phyloP scores from a whole-genome alignment of 495 filamentous ascomycete genomes.

The Hyaloscypha hepaticicola region DNA sequence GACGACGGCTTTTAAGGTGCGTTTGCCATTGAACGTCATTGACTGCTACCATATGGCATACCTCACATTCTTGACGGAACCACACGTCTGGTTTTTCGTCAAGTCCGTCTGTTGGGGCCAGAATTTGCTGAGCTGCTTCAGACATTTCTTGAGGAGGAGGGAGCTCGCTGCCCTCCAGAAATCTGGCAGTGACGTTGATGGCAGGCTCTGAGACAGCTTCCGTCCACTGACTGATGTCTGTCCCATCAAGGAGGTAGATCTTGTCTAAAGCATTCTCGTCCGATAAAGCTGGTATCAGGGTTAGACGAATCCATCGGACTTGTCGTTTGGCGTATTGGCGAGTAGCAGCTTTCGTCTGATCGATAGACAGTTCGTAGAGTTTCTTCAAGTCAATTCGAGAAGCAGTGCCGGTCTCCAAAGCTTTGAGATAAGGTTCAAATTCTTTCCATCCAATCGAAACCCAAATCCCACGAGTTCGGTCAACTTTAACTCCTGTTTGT shows the following conservation, averaged over 20 bases:
- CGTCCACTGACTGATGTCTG: constrained; percentile 56
- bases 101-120: constrained; percentile 50
- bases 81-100: constrained; percentile 48
- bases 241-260: constrained; percentile 76
- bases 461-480: constrained; percentile 83
- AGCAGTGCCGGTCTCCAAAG: constrained; percentile 39
- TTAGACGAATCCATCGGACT: constrained; percentile 80
- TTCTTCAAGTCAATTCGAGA: constrained; percentile 43
- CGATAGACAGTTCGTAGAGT: constrained; percentile 40
- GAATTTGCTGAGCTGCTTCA: constrained; percentile 53
- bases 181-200: constrained; percentile 54
- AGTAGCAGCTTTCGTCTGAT: constrained; percentile 71
- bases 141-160: constrained; percentile 65
- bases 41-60: constrained; percentile 66
- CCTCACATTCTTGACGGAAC: constrained; percentile 60
- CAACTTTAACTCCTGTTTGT: constrained; percentile 52
- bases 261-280: constrained; percentile 48
- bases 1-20: constrained; percentile 68
- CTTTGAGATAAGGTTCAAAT: constrained; percentile 66
- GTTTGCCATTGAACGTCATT: constrained; percentile 72
- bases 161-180: constrained; percentile 55
- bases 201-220: constrained; percentile 63
- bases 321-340: constrained; percentile 86
- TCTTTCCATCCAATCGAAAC: constrained; percentile 96
- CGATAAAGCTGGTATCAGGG: constrained; percentile 65